phyloP scores from a whole-genome alignment of 805 yeast genomes.

The Ogataea methanolica region DNA sequence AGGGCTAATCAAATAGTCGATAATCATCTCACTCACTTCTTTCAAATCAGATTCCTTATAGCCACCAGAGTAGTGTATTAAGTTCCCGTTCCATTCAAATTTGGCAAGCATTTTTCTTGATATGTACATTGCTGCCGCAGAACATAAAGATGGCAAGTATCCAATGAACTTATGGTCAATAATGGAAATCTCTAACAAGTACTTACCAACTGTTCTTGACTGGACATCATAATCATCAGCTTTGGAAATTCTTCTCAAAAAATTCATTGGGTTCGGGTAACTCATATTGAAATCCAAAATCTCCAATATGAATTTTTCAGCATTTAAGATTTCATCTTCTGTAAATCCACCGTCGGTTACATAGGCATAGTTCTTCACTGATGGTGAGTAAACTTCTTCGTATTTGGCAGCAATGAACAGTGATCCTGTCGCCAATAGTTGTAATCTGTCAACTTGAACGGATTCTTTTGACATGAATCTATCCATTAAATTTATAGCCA shows the following conservation, averaged over 20 bases:
- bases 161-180: conserved; percentile 75
- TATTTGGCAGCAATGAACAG: conserved; percentile 88
- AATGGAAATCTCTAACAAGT: conserved; percentile 69
- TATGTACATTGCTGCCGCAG: conserved; percentile 87
- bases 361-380: conserved; percentile 78
- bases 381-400: conserved; percentile 88
- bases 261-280: conserved; percentile 88
- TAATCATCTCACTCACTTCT: conserved; percentile 67
- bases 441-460: conserved; percentile 75
- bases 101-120: conserved; percentile 69
- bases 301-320: conserved; percentile 75
- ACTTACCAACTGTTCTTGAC: conserved; percentile 81
- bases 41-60: conserved; percentile 67
- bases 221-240: conserved; percentile 87
- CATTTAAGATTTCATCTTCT: conserved; percentile 75
- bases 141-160: conserved; percentile 66
- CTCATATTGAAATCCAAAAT: conserved; percentile 69
- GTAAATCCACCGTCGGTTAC: conserved; percentile 83
- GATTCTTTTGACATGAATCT: conserved; percentile 72
- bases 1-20: conserved; percentile 74
- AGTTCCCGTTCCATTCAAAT: conserved; percentile 74
- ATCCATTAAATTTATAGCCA: conserved; percentile 85
- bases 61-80: conserved; percentile 90
- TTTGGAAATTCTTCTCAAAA: conserved; percentile 79
- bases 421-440: conserved; percentile 80